Evolutionary conservation across 768 basidiomycete species (phyloP).

Genomic region (Termitomyces sp.): DNA sequence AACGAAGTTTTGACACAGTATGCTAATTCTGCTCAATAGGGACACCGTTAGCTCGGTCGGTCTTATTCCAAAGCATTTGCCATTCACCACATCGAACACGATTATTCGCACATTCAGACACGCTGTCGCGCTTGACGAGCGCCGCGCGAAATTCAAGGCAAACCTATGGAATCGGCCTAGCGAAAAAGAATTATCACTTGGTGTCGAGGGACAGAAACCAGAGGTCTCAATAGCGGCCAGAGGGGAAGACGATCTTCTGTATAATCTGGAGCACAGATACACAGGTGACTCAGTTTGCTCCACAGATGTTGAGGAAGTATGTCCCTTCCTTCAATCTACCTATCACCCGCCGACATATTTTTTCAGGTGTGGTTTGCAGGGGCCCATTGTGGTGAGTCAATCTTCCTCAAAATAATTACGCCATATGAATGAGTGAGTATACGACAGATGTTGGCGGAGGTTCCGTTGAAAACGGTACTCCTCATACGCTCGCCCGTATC

Average conservation of each 20-base stretch:
- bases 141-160: constrained; percentile 41
- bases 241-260: constrained; percentile 2
- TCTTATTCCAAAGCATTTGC: constrained; percentile 29
- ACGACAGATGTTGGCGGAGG: constrained; percentile 26
- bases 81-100: constrained; percentile 37
- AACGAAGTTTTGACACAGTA: not conserved
- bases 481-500: constrained; percentile 46
- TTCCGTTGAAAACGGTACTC: constrained; percentile 33
- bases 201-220: constrained; percentile 15
- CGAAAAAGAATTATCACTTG: constrained; percentile 24
- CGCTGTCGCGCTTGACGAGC: constrained; percentile 44
- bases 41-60: constrained; percentile 51
- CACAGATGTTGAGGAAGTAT: constrained; percentile 36
- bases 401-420: not conserved
- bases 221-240: not conserved
- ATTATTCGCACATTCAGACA: constrained; percentile 44
- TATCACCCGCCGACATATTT: no score
- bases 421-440: not conserved
- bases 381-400: constrained; percentile 25
- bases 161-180: constrained; percentile 28
- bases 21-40: constrained; percentile 22
- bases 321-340: not conserved
- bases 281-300: constrained; percentile 11
- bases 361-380: constrained; percentile 43
- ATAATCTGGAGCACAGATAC: constrained; percentile 22